Conservation (phyloP, 305 asterid species). For the Withania somnifera region DNA sequence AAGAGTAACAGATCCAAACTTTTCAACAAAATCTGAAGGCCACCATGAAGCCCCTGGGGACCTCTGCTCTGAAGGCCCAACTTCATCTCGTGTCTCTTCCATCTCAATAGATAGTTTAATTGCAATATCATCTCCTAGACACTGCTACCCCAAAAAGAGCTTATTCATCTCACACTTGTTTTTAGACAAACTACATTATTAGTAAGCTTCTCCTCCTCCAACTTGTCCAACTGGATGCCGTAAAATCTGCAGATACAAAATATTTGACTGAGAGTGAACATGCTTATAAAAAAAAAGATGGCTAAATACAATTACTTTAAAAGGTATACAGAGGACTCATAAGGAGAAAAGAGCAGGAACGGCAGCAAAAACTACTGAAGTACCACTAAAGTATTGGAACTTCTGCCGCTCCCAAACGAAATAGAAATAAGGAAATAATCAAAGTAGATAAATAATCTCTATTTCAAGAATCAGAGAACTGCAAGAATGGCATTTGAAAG, state of each 20-base stretch:
- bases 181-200: conserved; percentile 13
- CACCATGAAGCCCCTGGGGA: conserved; percentile 55
- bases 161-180: conserved; percentile 12
- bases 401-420: not conserved
- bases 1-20: conserved; percentile 68
- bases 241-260: conserved; percentile 37
- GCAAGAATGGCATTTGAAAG: not conserved
- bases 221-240: conserved; percentile 15
- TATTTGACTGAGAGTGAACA: not conserved
- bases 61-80: conserved; percentile 48
- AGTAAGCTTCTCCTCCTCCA: conserved; percentile 19
- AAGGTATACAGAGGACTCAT: not conserved
- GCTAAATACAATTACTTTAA: not conserved
- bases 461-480: not conserved
- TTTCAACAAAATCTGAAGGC: conserved; percentile 60
- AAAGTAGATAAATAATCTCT: not conserved
- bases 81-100: conserved; percentile 56
- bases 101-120: conserved; percentile 28
- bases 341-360: not conserved
- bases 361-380: not conserved
- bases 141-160: conserved; percentile 25
- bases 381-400: not conserved
- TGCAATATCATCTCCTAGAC: conserved; percentile 27
- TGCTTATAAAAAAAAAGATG: not conserved
- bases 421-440: not conserved